phyloP scores from a whole-genome alignment of 768 basidiomycete species.

The Pilatotrama ljubarskyi region DNA sequence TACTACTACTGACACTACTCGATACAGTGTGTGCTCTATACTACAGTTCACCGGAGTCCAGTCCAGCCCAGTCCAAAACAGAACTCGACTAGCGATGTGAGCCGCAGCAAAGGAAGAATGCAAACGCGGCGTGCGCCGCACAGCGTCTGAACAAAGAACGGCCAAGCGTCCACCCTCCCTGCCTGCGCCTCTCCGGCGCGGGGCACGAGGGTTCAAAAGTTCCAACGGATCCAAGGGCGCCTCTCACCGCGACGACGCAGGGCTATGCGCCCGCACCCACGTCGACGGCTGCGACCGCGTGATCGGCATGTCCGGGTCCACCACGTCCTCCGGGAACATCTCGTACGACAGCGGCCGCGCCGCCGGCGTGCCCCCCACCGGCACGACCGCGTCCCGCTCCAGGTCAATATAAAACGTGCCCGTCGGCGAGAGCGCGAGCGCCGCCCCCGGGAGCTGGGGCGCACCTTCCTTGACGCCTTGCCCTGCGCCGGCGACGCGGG shows the following conservation, averaged over 20 bases:
- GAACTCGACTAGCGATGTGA: conserved; percentile 20
- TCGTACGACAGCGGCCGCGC: conserved; percentile 23
- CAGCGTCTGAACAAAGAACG: conserved; percentile 13
- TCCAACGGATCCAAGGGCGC: not conserved
- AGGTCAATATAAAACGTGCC: conserved; percentile 24
- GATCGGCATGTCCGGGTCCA: conserved; percentile 56
- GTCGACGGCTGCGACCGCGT: conserved; percentile 50
- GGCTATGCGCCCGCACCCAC: conserved; percentile 30
- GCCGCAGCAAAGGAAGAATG: not conserved
- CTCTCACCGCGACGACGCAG: conserved; percentile 4
- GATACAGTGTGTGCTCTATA: conserved; percentile 17
- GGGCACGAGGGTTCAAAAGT: not conserved
- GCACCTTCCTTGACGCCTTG: not conserved
- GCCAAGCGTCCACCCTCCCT: conserved; percentile 12
- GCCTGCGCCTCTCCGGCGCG: too few species aligned
- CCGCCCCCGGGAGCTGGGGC: conserved; percentile 26
- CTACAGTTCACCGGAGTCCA: conserved; percentile 5
- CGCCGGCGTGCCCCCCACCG: conserved; percentile 17
- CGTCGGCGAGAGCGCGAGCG: conserved; percentile 16
- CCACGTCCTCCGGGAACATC: conserved; percentile 33
- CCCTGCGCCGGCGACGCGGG: conserved; percentile 4
- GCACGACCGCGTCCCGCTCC: conserved; percentile 18
- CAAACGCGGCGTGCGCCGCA: conserved; percentile 16
- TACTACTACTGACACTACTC: conserved; percentile 8
- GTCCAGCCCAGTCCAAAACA: not conserved